A percentile compares a stretch with the other conserved stretches of the same genome.
Conservation (phyloP, 768 basidiomycete species). For the Boletus pseudopeckii region DNA sequence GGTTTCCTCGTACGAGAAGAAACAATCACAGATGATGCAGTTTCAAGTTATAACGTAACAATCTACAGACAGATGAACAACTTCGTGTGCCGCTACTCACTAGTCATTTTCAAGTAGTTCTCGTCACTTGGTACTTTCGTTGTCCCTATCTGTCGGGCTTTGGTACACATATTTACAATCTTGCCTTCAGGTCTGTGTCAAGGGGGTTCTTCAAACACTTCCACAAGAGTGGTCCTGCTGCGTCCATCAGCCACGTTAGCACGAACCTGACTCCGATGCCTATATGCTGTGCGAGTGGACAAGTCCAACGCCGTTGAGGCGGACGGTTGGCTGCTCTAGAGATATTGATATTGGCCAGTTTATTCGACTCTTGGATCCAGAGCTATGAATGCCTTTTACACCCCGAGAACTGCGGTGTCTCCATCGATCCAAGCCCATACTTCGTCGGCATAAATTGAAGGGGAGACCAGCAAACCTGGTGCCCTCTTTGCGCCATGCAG, state of each 20-base stretch:
- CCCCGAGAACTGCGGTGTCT: not conserved
- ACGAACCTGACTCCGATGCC: not conserved
- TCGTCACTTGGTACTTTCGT: not conserved
- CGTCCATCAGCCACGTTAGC: not conserved
- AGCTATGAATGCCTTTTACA: not conserved
- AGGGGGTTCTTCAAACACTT: not conserved
- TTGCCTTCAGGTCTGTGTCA: not conserved
- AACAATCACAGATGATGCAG: not conserved
- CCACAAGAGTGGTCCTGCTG: not conserved
- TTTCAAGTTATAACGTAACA: not conserved
- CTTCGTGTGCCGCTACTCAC: not conserved
- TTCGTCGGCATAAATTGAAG: not conserved
- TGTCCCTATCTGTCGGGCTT: not conserved
- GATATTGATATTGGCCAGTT: too few relatives aligned
- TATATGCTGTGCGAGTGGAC: not conserved
- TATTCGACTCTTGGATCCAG: not conserved
- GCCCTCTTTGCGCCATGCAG: not conserved
- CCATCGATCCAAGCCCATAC: not conserved
- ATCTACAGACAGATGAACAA: not conserved
- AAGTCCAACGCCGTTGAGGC: not conserved
- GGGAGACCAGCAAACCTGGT: not conserved
- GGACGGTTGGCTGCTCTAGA: not conserved
- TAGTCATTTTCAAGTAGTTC: not conserved
- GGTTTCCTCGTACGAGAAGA: not conserved
- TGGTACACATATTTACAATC: not conserved